These are phyloP conservation scores for Polygonum aviculare DNA, from an alignment of 148 eudicot species.

Conservation along the genomic window DNA sequence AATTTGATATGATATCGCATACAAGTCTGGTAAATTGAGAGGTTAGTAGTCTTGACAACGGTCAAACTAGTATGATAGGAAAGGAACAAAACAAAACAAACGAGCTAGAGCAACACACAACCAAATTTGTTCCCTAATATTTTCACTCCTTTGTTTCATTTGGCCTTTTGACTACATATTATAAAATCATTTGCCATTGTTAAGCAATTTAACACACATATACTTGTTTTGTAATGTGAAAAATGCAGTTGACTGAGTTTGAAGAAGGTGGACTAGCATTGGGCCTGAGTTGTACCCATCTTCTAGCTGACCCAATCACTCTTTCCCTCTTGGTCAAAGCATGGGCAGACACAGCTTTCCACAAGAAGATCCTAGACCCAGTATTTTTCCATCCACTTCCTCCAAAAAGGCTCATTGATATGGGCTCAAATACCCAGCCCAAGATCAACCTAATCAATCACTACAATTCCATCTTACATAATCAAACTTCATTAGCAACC, in stretches of 20 bases:
- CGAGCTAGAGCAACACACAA: too few relatives aligned
- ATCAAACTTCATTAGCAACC: conserved; percentile 6
- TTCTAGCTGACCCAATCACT: conserved; percentile 44
- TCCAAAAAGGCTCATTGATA: conserved; percentile 15
- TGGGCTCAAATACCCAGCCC: conserved; percentile 10
- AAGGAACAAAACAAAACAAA: too few relatives aligned
- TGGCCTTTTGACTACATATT: too few relatives aligned
- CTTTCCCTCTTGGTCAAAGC: conserved; percentile 45
- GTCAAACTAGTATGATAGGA: too few relatives aligned
- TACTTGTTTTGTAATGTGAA: neutral
- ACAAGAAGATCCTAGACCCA: conserved; percentile 31
- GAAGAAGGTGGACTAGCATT: conserved; percentile 69
- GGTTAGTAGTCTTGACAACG: too few relatives aligned
- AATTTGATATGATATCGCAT: too few relatives aligned
- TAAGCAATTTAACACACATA: neutral
- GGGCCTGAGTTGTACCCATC: conserved; percentile 60
- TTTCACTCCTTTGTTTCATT: too few relatives aligned
- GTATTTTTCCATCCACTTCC: conserved; percentile 60
- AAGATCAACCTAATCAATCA: conserved; percentile 26
- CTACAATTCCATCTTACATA: conserved; percentile 31
- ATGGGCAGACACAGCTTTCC: conserved; percentile 35
- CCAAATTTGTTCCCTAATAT: neutral
- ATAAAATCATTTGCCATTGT: neutral
- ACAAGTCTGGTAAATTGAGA: too few relatives aligned
- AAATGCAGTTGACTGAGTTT: conserved; percentile 50